Base-by-base conservation (phyloP, 345 rosid genomes). In the Rhodamnia argentea region DNA sequence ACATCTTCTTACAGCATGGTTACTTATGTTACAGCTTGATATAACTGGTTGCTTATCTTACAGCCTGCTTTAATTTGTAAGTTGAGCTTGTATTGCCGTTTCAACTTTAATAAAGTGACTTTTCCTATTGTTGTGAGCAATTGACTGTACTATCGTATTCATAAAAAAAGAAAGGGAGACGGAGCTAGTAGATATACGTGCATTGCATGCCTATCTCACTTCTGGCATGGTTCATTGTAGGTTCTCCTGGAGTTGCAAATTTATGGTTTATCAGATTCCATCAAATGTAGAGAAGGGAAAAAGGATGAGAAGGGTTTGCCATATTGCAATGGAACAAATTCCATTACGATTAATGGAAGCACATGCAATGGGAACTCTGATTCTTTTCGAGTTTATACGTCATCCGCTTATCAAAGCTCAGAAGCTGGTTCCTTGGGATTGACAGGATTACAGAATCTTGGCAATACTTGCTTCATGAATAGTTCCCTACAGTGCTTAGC, bases 401-500 rank as follows among this genome's bases (percentile, higher is more conserved):
- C 90, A 87, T 86, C 89, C n/a, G 87, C 89, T 85, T 86, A 89
- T 86, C 94, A 92, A 88, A 95, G 90, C 91, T 90, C 95, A 85
- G 99, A 97, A 92, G 95, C 94, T 85, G 99, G 99, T 86, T 94
- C 94, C 86, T 90, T 97, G 91, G 99, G 99, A 86, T 87, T 97
- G 92, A 92, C 98, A 57, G 99, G 99, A 89, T 91, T 97, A 88
- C 99, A 96, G 90, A 97, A 97, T 91, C 96, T 97, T 84, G 99
- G 99, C 90, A 97, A 97, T 89, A 97, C 99, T 86, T 97, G 99
- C 89, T 97, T 97, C 91, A 95, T 97, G 99, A 97, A 97, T 88
- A 97, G 99, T 85, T 91, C 98, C 87, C 92, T 96, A 85, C 99
- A 97, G 91, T 97, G 99, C 96, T 90, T 97, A 90, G 97, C 95